Conservation (phyloP, 2,329 filamentous ascomycete genomes). For the Hymenotorrendiella dingleyae region DNA sequence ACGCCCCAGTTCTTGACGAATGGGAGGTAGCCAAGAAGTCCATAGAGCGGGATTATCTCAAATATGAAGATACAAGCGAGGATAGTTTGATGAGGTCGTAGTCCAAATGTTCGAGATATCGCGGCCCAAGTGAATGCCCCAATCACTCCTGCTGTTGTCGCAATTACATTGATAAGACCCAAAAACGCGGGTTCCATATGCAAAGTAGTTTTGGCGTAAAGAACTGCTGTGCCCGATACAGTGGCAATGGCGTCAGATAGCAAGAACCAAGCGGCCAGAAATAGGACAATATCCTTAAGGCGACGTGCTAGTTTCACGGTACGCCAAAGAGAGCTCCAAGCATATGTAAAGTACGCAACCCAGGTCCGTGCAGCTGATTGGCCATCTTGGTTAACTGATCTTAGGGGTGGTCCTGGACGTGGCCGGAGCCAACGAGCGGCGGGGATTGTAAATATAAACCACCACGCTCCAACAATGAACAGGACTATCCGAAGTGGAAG, state of each 20-base stretch:
- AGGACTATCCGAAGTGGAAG: constrained; percentile 84
- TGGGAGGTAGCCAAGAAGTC: constrained; percentile 80
- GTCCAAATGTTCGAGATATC: constrained; percentile 61
- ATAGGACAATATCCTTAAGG: constrained; percentile 68
- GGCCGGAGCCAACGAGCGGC: constrained; percentile 82
- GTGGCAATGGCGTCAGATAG: constrained; percentile 92
- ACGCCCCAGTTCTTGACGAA: constrained; percentile 68
- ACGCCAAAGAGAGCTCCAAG: constrained; percentile 80
- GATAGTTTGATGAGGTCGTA: constrained; percentile 81
- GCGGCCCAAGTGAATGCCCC: constrained; percentile 88
- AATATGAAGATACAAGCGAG: constrained; percentile 87
- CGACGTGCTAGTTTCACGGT: constrained; percentile 71
- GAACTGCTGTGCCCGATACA: constrained; percentile 85
- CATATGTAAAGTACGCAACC: constrained; percentile 69
- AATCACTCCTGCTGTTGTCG: constrained; percentile 73
- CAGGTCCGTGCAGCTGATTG: constrained; percentile 42
- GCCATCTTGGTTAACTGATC: constrained; percentile 24
- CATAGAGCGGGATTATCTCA: constrained; percentile 88
- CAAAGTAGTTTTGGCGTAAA: constrained; percentile 91
- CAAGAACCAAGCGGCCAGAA: constrained; percentile 87
- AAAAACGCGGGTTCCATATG: constrained; percentile 84
- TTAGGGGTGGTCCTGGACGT: constrained; percentile 78
- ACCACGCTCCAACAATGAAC: constrained; percentile 85
- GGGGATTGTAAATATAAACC: constrained; percentile 86
- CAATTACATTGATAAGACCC: constrained; percentile 89